Evolutionary conservation across 2,329 filamentous ascomycete genomes (phyloP), one percentile per base, ranked within the genome.

Genomic region (Coniella lustricola): DNA sequence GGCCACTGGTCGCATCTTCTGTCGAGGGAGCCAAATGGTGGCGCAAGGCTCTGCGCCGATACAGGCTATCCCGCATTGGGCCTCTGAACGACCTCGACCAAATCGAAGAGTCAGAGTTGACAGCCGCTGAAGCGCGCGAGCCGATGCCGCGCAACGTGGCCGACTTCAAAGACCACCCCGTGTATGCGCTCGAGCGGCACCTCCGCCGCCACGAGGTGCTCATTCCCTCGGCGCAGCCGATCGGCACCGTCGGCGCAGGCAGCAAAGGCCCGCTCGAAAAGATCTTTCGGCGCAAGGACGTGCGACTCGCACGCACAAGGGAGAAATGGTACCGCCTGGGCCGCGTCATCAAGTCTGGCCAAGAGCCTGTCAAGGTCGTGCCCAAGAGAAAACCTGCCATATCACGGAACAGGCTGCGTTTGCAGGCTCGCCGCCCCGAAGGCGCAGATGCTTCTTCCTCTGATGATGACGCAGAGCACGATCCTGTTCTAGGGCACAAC

Each of bases 251-350:
- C 5, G 80, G 79, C 9, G 79, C 82, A 3, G 85, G 87, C 2
- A 70, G 75, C 64, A 73, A 78, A 62, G 67, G 77, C 54, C 59
- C 70, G 0, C 68, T 91, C 53, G 90, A 95, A 62, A 79, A 80
- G 44, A 84, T 98, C 0, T 98, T 88, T 62, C 81, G 90, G 20
- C 79, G 93, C 3, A 76, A 75, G 41, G 88, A 97, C 61, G 88
- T 98, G 0, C 82, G 87, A 45, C 60, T 81, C 4, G 89, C 89
- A 1, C 79, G 83, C 53, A 94, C 82, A 53, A 82, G 81, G 3
- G 89, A 95, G 56, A 89, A 86, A 54, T 98, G 93, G 94, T 96
- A 93, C 64, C 82, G 90, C 2, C 68, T 91, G 51, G 93, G 93
- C 0, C 77, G 89, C 21, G 84, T 90, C 54, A 80, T 98, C 7